Base-by-base conservation (phyloP, 1,284 basidiomycete species). In the Golubevia sp. region DNA sequence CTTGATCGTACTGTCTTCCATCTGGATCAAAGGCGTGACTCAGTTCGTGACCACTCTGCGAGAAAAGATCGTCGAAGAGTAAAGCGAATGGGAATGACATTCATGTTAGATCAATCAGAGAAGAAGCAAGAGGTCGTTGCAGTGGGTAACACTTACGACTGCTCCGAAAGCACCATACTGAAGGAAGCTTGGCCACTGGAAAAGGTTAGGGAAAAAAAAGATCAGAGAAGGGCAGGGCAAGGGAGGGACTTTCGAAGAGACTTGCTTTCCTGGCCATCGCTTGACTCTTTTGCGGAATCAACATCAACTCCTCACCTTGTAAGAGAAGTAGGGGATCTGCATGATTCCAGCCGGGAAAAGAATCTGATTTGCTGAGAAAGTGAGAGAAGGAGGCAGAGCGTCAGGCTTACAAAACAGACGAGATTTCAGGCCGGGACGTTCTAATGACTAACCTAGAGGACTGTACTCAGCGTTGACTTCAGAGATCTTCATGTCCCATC, bases 311-410 rank as follows among this genome's bases (percentile, higher is more conserved):
- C n/a, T n/a, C 93, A 93, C 97, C 63, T 89, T 86, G 61, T 89
- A 86, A 13, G 89, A 89, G 87, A 97, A 98, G 88, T 96, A 98
- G 0, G 94, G 94, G 1, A 92, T 90, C 75, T 91, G 93, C 50
- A 98, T 85, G 77, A 98, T 95, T 49, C 96, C 96, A 15, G 96
- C 96, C 2, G 96, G 95, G 87, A 99, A 97, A 18, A 95, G 93
- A 63, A 97, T 96, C 90, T 96, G 85, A 60, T 75, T 82, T 48
- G 64, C 67, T 38, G 73, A 68, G 34, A 77, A 74, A 73, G 67
- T 84, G 84, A 67, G 85, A 85, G 2, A 85, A 84, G 61, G 85
- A 85, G n/a, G n/a, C n/a, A n/a, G 26, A 85, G 79, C 13, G 79
- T 70, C 49, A 38, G 26, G 49, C 13, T 3, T 30, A 26, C 50